Evolutionary conservation across 2,329 filamentous ascomycete genomes (phyloP), one percentile per base, ranked within the genome.

Genomic region (Talaromyces albobiverticillius): DNA sequence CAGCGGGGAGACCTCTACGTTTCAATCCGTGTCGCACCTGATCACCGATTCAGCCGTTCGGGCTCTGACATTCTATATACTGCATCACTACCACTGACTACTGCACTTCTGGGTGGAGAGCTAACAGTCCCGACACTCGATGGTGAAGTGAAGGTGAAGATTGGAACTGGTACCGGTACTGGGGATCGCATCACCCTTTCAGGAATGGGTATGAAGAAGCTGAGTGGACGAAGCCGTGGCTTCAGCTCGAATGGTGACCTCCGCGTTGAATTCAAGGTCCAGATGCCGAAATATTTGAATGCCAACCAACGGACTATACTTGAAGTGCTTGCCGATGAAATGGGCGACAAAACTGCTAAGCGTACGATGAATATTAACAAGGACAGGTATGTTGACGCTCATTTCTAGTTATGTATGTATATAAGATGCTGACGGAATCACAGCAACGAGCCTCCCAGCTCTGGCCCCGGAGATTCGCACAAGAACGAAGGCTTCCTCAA

Each of bases 241-340:
- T 82, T 80, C 42, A 66, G 59, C 29, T 81, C 80, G 36, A 83
- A 81, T 26, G 94, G 94, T 60, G 94, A 99, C 67, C 76, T 99
- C 57, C 87, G 85, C 68, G 91, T 99, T 6, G 93, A 99, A 71
- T 99, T 96, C 81, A 90, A 90, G 71, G 89, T 99, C 43, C 78
- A 83, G 52, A 96, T 97, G 90, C 94, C 94, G 43, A 97, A 96
- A 75, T 96, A 93, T 66, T 79, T 99, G 60, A 90, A 83, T 52
- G 83, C 88, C 43, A 97, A 96, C 75, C 92, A 99, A 77, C 83
- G 94, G 51, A 95, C 90, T 1, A 88, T 99, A 56, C 76, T 95
- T 42, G 94, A 99, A 76, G 93, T 97, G 84, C 83, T 99, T 60
- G 94, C 94, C 6, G 92, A 99, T 64, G 94, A 99, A 76, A 88